A percentile compares a stretch with the other conserved stretches of the same genome.
phyloP scores from a whole-genome alignment of 495 filamentous ascomycete species.

The Aspergillus haitiensis region DNA sequence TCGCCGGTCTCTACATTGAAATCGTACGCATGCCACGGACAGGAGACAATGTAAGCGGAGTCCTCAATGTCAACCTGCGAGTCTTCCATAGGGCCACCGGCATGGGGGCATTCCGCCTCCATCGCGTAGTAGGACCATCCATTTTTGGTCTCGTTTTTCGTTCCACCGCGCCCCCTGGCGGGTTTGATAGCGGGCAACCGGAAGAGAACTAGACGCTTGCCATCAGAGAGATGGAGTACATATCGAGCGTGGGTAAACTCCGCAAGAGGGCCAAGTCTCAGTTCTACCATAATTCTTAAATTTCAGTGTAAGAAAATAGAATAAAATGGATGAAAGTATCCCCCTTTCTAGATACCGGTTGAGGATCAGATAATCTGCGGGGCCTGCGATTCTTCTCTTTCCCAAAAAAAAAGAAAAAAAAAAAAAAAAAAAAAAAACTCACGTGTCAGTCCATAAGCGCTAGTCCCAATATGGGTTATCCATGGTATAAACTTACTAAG shows the following conservation, averaged over 20 bases:
- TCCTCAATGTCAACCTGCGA: constrained; percentile 55
- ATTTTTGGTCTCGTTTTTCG: constrained; percentile 34
- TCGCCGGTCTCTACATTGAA: constrained; percentile 58
- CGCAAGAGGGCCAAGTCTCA: constrained; percentile 11
- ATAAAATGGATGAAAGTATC: no score
- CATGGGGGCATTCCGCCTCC: constrained; percentile 56
- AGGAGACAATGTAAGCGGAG: constrained; percentile 54
- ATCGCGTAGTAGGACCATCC: constrained; percentile 56
- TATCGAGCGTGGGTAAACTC: constrained; percentile 47
- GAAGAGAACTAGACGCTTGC: constrained; percentile 53
- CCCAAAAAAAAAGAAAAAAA: no score
- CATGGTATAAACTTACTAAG: no score
- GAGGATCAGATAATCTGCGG: no score
- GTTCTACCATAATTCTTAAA: background rate
- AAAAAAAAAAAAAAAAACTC: no score
- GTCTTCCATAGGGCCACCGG: constrained; percentile 53
- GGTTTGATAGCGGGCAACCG: constrained; percentile 48
- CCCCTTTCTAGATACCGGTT: no score
- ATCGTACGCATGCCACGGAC: constrained; percentile 58
- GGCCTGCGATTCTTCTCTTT: no score
- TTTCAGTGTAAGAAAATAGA: background rate
- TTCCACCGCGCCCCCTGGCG: constrained; percentile 19
- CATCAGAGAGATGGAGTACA: constrained; percentile 49
- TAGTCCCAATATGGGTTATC: no score
- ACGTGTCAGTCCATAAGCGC: no score